A percentile compares a stretch with the other conserved stretches of the same genome.
Conservation (phyloP, 257 asterid species). For the Agastache rugosa region DNA sequence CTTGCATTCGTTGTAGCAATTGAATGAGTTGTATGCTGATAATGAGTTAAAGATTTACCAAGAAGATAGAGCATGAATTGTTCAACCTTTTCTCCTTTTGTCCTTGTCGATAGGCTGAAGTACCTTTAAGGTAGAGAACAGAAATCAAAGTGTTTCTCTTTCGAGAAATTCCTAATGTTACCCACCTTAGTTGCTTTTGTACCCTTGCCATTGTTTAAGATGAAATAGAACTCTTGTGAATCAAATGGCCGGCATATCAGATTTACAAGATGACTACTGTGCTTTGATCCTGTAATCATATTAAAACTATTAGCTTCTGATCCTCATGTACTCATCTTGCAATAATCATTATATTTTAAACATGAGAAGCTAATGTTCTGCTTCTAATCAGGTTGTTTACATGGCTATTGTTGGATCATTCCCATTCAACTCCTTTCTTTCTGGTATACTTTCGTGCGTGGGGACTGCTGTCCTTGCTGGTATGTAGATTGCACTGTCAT, state of each 20-base stretch:
- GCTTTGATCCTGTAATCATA: constrained; percentile 18
- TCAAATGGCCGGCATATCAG: constrained; percentile 13
- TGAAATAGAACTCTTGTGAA: neutral
- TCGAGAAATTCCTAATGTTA: neutral
- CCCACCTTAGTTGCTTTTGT: neutral
- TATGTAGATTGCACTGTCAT: constrained; percentile 39
- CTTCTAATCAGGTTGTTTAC: constrained; percentile 68
- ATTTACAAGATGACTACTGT: neutral
- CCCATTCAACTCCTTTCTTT: constrained; percentile 96
- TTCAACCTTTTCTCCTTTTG: neutral
- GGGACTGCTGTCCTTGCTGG: constrained; percentile 99
- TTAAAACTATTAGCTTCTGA: neutral
- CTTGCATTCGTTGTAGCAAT: neutral
- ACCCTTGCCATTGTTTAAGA: neutral
- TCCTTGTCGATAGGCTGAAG: neutral
- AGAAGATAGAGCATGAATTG: neutral
- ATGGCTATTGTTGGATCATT: constrained; percentile 93
- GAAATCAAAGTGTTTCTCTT: neutral
- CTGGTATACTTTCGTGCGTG: constrained; percentile 93
- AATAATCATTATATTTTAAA: constrained; percentile 3
- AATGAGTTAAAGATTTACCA: neutral
- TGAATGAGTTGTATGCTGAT: neutral
- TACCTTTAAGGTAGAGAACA: neutral
- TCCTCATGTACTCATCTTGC: neutral
- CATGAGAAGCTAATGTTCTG: constrained; percentile 1